These are phyloP conservation scores for Coccinonectria pachysandricola DNA, from an alignment of 2,329 filamentous ascomycete species.

Conservation along the genomic window DNA sequence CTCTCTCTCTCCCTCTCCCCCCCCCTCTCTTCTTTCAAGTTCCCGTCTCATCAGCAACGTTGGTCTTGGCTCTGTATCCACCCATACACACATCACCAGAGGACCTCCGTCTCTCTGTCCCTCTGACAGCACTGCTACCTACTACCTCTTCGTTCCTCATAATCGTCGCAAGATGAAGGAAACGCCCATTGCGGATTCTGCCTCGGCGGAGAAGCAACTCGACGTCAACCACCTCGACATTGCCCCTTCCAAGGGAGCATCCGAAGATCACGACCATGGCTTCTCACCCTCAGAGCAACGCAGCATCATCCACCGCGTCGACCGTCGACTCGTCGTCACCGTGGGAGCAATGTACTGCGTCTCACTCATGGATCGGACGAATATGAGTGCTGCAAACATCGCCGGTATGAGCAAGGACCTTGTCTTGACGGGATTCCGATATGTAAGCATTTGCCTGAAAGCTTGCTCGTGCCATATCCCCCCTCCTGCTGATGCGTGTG, in stretches of 20 bases:
- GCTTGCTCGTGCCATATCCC: too few species aligned
- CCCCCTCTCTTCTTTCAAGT: too few species aligned
- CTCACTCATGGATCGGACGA: slow-evolving; percentile 70
- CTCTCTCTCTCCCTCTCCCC: too few species aligned
- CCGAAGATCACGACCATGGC: slow-evolving; percentile 25
- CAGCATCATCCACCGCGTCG: slow-evolving; percentile 58
- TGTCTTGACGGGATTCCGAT: slow-evolving; percentile 33
- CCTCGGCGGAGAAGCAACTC: slow-evolving; percentile 15
- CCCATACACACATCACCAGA: neutral
- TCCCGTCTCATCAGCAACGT: too few species aligned
- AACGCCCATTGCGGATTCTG: slow-evolving; percentile 7
- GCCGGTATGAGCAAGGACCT: slow-evolving; percentile 50
- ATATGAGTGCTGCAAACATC: slow-evolving; percentile 62
- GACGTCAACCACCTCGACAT: slow-evolving; percentile 17
- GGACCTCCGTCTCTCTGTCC: neutral
- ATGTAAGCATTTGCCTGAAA: slow-evolving; percentile 22
- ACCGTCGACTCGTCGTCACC: slow-evolving; percentile 52
- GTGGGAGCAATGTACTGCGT: slow-evolving; percentile 62
- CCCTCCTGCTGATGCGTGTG: slow-evolving; percentile 5
- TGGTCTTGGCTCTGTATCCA: too few species aligned
- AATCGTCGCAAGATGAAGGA: slow-evolving; percentile 12
- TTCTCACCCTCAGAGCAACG: slow-evolving; percentile 54
- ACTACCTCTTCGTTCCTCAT: neutral
- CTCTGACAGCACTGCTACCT: neutral
- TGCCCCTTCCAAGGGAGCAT: slow-evolving; percentile 11